These are phyloP conservation scores for Rhamnella rubrinervis DNA, from an alignment of 331 rosid genomes.

Conservation along the genomic window DNA sequence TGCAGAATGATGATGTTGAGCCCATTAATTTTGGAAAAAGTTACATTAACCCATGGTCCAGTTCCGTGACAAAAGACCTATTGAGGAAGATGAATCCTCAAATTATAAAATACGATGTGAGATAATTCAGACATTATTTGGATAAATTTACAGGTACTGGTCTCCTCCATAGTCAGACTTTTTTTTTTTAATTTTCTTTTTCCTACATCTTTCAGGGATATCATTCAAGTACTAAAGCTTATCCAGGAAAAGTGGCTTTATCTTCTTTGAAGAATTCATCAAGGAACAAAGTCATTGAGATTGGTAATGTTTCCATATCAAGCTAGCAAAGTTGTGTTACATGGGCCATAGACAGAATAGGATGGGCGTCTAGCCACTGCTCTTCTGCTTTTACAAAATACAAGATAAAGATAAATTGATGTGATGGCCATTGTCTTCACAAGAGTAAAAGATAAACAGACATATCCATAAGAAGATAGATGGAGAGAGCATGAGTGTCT, in stretches of 20 bases:
- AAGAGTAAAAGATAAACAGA: too few species aligned
- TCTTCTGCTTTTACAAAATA: too few species aligned
- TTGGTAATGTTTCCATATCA: slow-evolving; percentile 43
- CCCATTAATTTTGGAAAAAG: slow-evolving; percentile 19
- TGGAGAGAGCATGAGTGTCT: too few species aligned
- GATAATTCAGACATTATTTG: slow-evolving; percentile 28
- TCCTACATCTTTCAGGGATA: slow-evolving; percentile 61
- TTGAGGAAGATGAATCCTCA: slow-evolving; percentile 46
- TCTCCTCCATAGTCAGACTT: slow-evolving; percentile 3
- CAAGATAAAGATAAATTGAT: too few species aligned
- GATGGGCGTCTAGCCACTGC: too few species aligned
- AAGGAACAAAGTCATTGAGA: slow-evolving; percentile 74
- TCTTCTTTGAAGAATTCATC: slow-evolving; percentile 66
- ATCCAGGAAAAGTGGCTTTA: slow-evolving; percentile 69
- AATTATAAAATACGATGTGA: slow-evolving; percentile 58
- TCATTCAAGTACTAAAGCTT: slow-evolving; percentile 58
- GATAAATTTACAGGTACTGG: slow-evolving; percentile 5
- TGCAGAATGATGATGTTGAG: slow-evolving; percentile 49
- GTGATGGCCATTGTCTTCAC: too few species aligned
- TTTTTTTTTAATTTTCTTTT: slow-evolving; percentile 9
- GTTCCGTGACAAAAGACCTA: slow-evolving; percentile 48
- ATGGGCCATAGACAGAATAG: too few species aligned
- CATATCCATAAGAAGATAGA: too few species aligned
- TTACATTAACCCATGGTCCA: slow-evolving; percentile 73
- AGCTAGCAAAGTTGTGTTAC: too few species aligned